phyloP scores from a whole-genome alignment of 192 early-diverging fungal species.

The Coemansia umbellata region DNA sequence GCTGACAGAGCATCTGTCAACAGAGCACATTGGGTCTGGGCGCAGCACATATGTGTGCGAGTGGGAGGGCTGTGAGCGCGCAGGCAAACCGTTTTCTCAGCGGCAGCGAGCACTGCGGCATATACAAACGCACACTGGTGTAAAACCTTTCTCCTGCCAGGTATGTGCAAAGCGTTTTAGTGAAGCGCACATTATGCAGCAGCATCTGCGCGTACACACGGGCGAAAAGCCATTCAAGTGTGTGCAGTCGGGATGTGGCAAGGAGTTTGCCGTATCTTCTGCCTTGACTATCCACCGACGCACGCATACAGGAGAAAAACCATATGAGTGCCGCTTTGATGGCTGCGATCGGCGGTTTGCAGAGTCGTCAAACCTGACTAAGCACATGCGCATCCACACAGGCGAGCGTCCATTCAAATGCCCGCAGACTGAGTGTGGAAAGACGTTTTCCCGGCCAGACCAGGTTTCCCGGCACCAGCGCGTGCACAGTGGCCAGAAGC shows the following conservation, averaged over 20 bases:
- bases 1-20: slow-evolving; percentile 43
- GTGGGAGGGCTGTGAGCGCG: slow-evolving; percentile 57
- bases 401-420: slow-evolving; percentile 74
- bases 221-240: slow-evolving; percentile 74
- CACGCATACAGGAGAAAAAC: slow-evolving; percentile 69
- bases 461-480: slow-evolving; percentile 63
- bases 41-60: slow-evolving; percentile 45
- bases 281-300: slow-evolving; percentile 67
- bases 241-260: slow-evolving; percentile 57
- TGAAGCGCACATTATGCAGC: slow-evolving; percentile 73
- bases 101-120: slow-evolving; percentile 72
- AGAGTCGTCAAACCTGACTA: slow-evolving; percentile 62
- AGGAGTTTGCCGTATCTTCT: slow-evolving; percentile 64
- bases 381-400: slow-evolving; percentile 73
- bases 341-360: slow-evolving; percentile 47
- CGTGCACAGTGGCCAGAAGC: slow-evolving; percentile 38
- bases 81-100: slow-evolving; percentile 64
- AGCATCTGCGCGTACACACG: slow-evolving; percentile 74
- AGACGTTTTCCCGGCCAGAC: slow-evolving; percentile 70
- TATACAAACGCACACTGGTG: slow-evolving; percentile 81
- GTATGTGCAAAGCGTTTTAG: slow-evolving; percentile 76
- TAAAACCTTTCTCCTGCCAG: slow-evolving; percentile 76
- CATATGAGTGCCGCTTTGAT: slow-evolving; percentile 57
- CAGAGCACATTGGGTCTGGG: slow-evolving; percentile 45
- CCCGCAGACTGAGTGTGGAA: slow-evolving; percentile 60